A percentile compares a stretch with the other conserved stretches of the same genome.
These are phyloP conservation scores for Fusarium siculi DNA, from an alignment of 2,329 filamentous ascomycete species.

Conservation along the genomic window DNA sequence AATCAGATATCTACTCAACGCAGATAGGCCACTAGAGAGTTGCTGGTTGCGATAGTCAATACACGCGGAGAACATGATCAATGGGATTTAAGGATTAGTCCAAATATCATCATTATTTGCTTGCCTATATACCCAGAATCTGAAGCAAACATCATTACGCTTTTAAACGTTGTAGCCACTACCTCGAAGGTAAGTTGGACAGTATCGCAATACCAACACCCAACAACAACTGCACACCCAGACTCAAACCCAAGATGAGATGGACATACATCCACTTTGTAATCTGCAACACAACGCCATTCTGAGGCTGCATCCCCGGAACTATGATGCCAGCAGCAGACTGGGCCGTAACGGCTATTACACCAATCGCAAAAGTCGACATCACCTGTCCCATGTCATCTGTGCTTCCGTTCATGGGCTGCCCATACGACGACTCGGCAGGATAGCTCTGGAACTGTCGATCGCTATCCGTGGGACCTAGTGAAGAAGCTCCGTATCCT, in stretches of 20 bases:
- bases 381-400: conserved; percentile 51
- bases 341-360: conserved; percentile 48
- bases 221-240: conserved; percentile 46
- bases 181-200: conserved; percentile 14
- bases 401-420: conserved; percentile 44
- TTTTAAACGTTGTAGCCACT: background rate
- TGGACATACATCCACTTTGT: conserved; percentile 45
- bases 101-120: background rate
- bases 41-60: background rate
- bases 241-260: conserved; percentile 48
- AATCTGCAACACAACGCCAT: conserved; percentile 48
- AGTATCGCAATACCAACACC: conserved; percentile 25
- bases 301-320: conserved; percentile 46
- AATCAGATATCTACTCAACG: background rate
- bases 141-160: background rate
- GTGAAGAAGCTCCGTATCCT: conserved; percentile 37
- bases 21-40: background rate
- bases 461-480: conserved; percentile 19
- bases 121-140: background rate
- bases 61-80: background rate
- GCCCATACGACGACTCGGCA: conserved; percentile 52
- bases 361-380: conserved; percentile 51
- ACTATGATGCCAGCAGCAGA: conserved; percentile 42
- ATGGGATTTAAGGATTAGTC: background rate
- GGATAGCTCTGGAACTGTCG: conserved; percentile 54